These are phyloP conservation scores for Mycena maculata DNA, from an alignment of 768 basidiomycete species.

Conservation along the genomic window DNA sequence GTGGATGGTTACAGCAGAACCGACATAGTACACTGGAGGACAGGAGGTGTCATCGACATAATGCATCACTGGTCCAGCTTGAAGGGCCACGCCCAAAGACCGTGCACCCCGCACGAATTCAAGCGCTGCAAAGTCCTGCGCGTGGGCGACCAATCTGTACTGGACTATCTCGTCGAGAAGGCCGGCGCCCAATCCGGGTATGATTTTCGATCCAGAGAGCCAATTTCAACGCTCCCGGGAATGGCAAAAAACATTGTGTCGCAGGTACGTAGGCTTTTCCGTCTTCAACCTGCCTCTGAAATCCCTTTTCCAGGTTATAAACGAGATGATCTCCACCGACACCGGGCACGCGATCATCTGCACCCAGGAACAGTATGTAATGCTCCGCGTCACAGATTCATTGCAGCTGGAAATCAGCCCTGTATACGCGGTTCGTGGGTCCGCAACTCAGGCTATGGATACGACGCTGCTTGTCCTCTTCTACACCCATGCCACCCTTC, in stretches of 20 bases:
- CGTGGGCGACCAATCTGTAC: neutral
- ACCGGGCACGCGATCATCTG: conserved; percentile 22
- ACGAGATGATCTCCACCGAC: conserved; percentile 14
- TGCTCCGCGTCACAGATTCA: conserved; percentile 3
- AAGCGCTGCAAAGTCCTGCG: conserved; percentile 13
- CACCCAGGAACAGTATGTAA: conserved; percentile 13
- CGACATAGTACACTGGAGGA: neutral
- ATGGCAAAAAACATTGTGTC: conserved; percentile 5
- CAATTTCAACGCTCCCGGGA: conserved; percentile 11
- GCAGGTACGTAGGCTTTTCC: conserved; percentile 12
- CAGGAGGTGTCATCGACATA: conserved; percentile 9
- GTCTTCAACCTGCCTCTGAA: conserved; percentile 5
- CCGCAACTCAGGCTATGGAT: conserved; percentile 5
- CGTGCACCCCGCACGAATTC: conserved; percentile 19
- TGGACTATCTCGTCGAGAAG: conserved; percentile 13
- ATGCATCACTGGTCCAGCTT: conserved; percentile 17
- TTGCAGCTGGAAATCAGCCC: conserved; percentile 21
- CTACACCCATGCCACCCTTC: conserved; percentile 19
- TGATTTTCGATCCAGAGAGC: neutral
- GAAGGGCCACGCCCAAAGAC: neutral
- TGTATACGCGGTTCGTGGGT: conserved; percentile 8
- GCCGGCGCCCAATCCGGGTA: neutral
- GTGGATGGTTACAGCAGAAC: neutral
- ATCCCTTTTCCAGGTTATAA: conserved; percentile 3
- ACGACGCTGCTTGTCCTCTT: conserved; percentile 16